Evolutionary conservation across 805 yeast species (phyloP).

Genomic region (Yarrowia yakushimensis): DNA sequence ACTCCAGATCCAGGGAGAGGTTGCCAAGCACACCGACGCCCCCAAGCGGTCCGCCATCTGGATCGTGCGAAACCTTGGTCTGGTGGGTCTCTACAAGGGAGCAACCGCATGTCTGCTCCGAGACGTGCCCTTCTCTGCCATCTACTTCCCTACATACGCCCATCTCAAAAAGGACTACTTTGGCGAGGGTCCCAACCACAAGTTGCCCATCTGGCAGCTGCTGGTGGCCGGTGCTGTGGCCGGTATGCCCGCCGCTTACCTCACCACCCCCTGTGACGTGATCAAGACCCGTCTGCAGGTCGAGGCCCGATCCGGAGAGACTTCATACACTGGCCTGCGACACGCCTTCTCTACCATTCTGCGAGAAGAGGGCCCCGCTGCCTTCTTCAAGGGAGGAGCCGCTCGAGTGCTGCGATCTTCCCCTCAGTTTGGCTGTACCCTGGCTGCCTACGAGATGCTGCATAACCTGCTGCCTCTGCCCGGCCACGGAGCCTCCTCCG

Average conservation of each 20-base stretch:
- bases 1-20: constrained; percentile 87
- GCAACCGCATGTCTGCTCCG: constrained; percentile 85
- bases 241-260: constrained; percentile 96
- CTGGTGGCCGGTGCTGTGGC: constrained; percentile 88
- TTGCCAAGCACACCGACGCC: constrained; percentile 41
- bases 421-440: constrained; percentile 96
- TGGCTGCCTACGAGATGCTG: constrained; percentile 93
- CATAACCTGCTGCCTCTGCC: constrained; percentile 73
- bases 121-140: constrained; percentile 95
- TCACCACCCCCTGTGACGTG: constrained; percentile 96
- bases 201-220: constrained; percentile 77
- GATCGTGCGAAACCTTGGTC: constrained; percentile 74
- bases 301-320: constrained; percentile 72
- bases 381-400: constrained; percentile 94
- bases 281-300: constrained; percentile 92
- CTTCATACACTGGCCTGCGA: constrained; percentile 67
- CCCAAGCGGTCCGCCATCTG: constrained; percentile 58
- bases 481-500: constrained; percentile 38
- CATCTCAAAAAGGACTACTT: constrained; percentile 81
- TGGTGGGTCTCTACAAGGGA: constrained; percentile 86
- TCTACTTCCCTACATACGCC: constrained; percentile 95
- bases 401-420: constrained; percentile 94
- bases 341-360: constrained; percentile 74
- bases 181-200: constrained; percentile 73
- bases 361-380: constrained; percentile 76